Evolutionary conservation across 2,329 filamentous ascomycete species (phyloP).

Genomic region (Aspergillus japonicus): DNA sequence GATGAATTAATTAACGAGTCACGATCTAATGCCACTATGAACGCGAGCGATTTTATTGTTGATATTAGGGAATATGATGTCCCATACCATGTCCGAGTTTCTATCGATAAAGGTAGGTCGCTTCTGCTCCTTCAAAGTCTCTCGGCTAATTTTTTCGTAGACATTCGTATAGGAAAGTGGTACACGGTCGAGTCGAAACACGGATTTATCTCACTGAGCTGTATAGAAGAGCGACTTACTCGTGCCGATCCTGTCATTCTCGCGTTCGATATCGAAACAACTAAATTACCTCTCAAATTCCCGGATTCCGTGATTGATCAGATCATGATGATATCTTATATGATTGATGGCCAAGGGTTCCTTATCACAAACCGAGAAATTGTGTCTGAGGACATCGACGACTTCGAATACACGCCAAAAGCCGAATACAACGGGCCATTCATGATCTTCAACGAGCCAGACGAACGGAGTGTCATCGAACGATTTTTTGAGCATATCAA

Average conservation of each 20-base stretch:
- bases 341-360: conserved; percentile 98
- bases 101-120: conserved; percentile 77
- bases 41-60: conserved; percentile 95
- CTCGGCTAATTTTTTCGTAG: conserved; percentile 48
- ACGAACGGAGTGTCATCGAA: conserved; percentile 84
- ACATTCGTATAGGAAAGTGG: conserved; percentile 95
- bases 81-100: conserved; percentile 97
- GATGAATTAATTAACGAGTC: conserved; percentile 79
- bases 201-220: conserved; percentile 76
- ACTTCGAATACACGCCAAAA: conserved; percentile 97
- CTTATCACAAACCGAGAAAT: conserved; percentile 97
- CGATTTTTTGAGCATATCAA: conserved; percentile 96
- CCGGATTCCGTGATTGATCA: conserved; percentile 92
- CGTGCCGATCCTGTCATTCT: conserved; percentile 96
- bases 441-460: conserved; percentile 96
- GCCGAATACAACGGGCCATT: conserved; percentile 94
- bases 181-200: conserved; percentile 95
- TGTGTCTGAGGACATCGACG: conserved; percentile 92
- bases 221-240: conserved; percentile 81
- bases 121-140: background rate
- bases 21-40: conserved; percentile 74
- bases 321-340: conserved; percentile 99
- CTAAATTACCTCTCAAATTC: conserved; percentile 92
- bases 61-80: conserved; percentile 99
- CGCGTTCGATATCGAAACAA: conserved; percentile 99